Base-by-base conservation (phyloP, 2,329 filamentous ascomycete genomes). In the Fusarium sp. region DNA sequence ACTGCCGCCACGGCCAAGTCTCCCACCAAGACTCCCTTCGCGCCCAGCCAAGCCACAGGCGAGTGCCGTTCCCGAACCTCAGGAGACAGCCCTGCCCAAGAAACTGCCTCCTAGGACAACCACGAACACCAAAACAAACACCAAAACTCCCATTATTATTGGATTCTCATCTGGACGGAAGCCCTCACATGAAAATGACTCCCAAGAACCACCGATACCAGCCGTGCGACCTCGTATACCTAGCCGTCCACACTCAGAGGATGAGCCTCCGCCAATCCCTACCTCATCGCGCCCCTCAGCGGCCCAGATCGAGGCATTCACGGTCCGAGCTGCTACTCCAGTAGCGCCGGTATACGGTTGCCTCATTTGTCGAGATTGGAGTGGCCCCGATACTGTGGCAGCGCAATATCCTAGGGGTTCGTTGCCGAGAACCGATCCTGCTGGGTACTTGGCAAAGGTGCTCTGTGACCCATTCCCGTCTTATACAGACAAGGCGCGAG, bases 341-440 rank as follows among this genome's bases (percentile, higher is more conserved):
- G 72, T 77, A 35, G 69, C 39, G 22, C 75, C 74, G 9, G 74
- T 78, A 18, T 77, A 79, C 33, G 81, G 83, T n/a, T 98, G 97
- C 81, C 87, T 98, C 62, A 85, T 91, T 67, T 98, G 97, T 81
- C 91, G 95, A 74, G 95, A 98, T 84, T 98, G 97, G 83, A 95
- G 94, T 8, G 91, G 84, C 0, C 93, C 95, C 0, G 97, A 98
- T 83, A 83, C 83, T 16, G 92, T 97, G 75, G 96, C 95, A 6
- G 89, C 93, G 7, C 92, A 91, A 74, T 95, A 94, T 79, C 95
- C 95, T 6, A 87, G 92, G 33, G 84, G 92, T 52, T 89, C 91
- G 1, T 88, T 98, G 20, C 94, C 94, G 5, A 85, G 86, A 20
- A 83, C 86, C 18, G 88, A 91, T 52, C 91, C 93, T 0, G 86